Evolutionary conservation across 2,329 filamentous ascomycete species (phyloP).

Genomic region (Neopestalotiopsis rosae): DNA sequence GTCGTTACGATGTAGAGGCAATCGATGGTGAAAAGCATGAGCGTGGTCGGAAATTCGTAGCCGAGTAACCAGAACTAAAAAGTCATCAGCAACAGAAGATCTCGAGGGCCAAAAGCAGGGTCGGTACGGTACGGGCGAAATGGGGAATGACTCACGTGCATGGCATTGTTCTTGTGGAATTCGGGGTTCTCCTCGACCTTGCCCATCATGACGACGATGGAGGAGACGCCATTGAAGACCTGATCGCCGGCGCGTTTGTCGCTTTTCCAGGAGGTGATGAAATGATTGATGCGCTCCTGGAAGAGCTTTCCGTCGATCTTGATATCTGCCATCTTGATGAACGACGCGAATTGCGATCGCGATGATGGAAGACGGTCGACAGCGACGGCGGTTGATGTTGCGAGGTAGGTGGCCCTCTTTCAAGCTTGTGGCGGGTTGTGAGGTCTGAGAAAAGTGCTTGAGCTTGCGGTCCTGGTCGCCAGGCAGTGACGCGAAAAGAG

Average conservation of each 20-base stretch:
- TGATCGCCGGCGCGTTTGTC: conserved; percentile 89
- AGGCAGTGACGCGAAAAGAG: conserved; percentile 17
- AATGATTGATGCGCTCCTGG: conserved; percentile 87
- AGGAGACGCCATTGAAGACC: conserved; percentile 84
- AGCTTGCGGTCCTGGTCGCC: background rate
- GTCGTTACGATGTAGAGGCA: conserved; percentile 92
- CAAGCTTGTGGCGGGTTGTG: background rate
- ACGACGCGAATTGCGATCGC: conserved; percentile 11
- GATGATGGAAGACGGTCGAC: conserved; percentile 12
- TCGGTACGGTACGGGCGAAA: background rate
- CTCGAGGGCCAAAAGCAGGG: background rate
- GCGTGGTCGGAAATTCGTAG: conserved; percentile 96
- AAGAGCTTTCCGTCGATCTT: conserved; percentile 94
- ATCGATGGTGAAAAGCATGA: conserved; percentile 91
- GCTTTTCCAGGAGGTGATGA: conserved; percentile 92
- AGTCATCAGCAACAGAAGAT: conserved; percentile 19
- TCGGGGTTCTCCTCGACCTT: conserved; percentile 88
- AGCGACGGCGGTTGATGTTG: conserved; percentile 6
- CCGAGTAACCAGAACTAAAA: conserved; percentile 94
- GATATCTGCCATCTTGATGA: conserved; percentile 75
- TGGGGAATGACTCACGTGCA: conserved; percentile 72
- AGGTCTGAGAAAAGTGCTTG: conserved; percentile 13
- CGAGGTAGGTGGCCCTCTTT: background rate
- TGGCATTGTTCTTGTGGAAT: conserved; percentile 95
- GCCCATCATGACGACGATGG: conserved; percentile 89